Evolutionary conservation across 495 filamentous ascomycete genomes (phyloP).

Genomic region (Neurospora sp.): DNA sequence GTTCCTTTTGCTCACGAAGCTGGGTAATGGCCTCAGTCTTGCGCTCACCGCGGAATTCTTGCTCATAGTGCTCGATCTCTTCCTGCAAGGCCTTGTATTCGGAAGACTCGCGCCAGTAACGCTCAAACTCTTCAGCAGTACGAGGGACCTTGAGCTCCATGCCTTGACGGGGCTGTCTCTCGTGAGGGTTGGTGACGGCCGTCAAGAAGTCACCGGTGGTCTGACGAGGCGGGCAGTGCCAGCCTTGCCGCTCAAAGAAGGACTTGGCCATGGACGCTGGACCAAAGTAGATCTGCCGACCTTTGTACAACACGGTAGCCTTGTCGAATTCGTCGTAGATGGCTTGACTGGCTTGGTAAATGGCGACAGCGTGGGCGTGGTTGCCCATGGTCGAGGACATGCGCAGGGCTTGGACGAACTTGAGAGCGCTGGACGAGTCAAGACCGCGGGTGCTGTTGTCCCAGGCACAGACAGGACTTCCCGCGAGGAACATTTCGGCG

Average conservation of each 20-base stretch:
- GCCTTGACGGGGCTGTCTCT: slow-evolving; percentile 54
- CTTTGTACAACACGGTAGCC: slow-evolving; percentile 51
- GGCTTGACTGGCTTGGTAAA: slow-evolving; percentile 65
- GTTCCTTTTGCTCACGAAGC: slow-evolving; percentile 17
- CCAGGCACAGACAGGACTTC: slow-evolving; percentile 38
- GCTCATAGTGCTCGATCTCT: slow-evolving; percentile 54
- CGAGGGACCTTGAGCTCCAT: slow-evolving; percentile 52
- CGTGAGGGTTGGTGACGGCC: slow-evolving; percentile 61
- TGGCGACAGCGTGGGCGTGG: slow-evolving; percentile 49
- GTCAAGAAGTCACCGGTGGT: slow-evolving; percentile 74
- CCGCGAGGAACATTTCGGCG: slow-evolving; percentile 40
- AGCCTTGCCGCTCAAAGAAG: slow-evolving; percentile 54
- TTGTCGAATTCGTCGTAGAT: slow-evolving; percentile 61
- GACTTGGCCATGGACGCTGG: slow-evolving; percentile 40
- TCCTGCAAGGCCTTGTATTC: slow-evolving; percentile 45
- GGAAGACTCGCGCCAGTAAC: slow-evolving; percentile 28
- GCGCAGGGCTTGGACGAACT: slow-evolving; percentile 39
- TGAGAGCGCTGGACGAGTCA: slow-evolving; percentile 39
- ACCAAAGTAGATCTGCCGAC: slow-evolving; percentile 57
- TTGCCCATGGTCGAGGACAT: slow-evolving; percentile 41
- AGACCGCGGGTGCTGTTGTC: slow-evolving; percentile 49
- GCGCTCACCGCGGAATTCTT: slow-evolving; percentile 41
- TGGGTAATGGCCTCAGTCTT: slow-evolving; percentile 5
- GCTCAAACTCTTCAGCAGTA: slow-evolving; percentile 53
- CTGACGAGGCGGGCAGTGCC: slow-evolving; percentile 52